phyloP scores from a whole-genome alignment of 768 basidiomycete species.

The Cystofilobasidium bisporidii region DNA sequence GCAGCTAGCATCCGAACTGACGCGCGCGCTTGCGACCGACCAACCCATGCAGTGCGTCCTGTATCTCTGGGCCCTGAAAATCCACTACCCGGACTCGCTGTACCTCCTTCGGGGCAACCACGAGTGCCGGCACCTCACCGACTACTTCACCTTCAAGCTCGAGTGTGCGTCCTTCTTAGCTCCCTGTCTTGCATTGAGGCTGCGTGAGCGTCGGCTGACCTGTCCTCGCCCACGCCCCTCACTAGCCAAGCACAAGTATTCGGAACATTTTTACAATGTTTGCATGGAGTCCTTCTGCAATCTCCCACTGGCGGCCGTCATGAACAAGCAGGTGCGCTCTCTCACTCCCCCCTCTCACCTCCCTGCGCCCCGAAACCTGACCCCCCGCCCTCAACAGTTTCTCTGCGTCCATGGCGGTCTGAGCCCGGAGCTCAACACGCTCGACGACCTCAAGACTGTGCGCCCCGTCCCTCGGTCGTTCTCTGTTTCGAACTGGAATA shows the following conservation, averaged over 20 bases:
- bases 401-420: constrained; percentile 96
- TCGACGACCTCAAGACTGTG: constrained; percentile 85
- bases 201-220: neutral
- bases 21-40: neutral
- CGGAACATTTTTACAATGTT: constrained; percentile 89
- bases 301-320: constrained; percentile 87
- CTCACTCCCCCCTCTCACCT: too few relatives aligned
- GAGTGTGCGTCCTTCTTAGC: constrained; percentile 18
- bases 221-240: neutral
- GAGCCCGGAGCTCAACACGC: constrained; percentile 84
- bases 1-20: too few relatives aligned
- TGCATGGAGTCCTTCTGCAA: constrained; percentile 98
- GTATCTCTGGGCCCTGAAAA: constrained; percentile 29
- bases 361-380: too few relatives aligned
- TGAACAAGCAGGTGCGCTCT: too few relatives aligned
- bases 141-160: constrained; percentile 30
- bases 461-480: too few relatives aligned
- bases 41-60: constrained; percentile 16
- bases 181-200: too few relatives aligned
- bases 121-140: constrained; percentile 28
- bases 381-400: too few relatives aligned
- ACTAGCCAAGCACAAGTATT: constrained; percentile 99
- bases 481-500: too few relatives aligned
- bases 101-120: constrained; percentile 28
- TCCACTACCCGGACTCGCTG: constrained; percentile 27